Evolutionary conservation across 257 asterid genomes (phyloP), one percentile per base, ranked within the genome.

Genomic region (Petunia secreta): DNA sequence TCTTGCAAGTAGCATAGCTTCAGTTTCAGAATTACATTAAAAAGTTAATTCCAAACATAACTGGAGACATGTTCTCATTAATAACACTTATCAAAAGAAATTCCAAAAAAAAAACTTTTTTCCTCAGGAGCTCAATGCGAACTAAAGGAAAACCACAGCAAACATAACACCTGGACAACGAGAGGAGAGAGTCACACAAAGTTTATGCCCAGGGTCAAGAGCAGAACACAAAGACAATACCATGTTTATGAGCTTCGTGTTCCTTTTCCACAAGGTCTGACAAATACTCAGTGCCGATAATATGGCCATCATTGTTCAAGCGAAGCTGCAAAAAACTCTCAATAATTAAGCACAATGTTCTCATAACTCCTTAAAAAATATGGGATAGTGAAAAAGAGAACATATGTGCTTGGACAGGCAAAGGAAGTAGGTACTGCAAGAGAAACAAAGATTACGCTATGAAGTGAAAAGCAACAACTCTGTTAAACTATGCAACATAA

Each of bases 261-360:
- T 83, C 98, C 92, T 92, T 93, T 92, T 95, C 99, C 80, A 93
- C 99, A 76, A 95, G 98, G 87, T 95, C 98, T 2, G 97, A 90
- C 74, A 95, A 40, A 88, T 92, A 95, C 84, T 95, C 99, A 59
- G 99, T 90, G 82, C 99, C 99, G 83, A 88, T 87, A 78, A 95
- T 92, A 75, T 83, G 84, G 74, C 99, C 97, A 84, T 88, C 89
- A 2, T 79, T 87, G 79, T 88, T 91, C 96, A 95, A 84, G 82
- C 96, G 97, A 87, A 95, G 98, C 99, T 95, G 91, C 87, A 87
- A 82, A 81, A 25, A 86, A 85, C 57, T 77, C 76, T 50, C 81
- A 67, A 67, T 60, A 1, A 16, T 80, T 89, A 41, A 88, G 87
- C 83, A 84, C 14, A 81, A 41, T 66, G 53, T 14, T 41, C 41